Conservation (phyloP, 1,139 yeast species). For the Protomyces lactucae-debilis region DNA sequence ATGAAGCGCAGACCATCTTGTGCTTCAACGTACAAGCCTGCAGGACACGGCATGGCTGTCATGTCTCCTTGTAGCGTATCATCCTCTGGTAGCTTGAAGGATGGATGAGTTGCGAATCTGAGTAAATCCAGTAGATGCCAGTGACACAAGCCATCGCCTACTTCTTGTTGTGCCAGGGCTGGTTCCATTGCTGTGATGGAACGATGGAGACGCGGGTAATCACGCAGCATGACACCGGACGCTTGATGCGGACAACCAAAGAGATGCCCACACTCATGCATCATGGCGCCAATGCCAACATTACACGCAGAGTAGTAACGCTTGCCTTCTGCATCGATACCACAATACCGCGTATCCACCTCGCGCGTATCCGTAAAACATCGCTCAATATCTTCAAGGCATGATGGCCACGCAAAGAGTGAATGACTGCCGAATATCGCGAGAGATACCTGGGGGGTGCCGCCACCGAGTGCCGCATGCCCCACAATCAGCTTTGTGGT, state of each 20-base stretch:
- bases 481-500: slow-evolving; percentile 57
- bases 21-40: slow-evolving; percentile 51
- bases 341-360: slow-evolving; percentile 64
- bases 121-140: slow-evolving; percentile 82
- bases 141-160: slow-evolving; percentile 64
- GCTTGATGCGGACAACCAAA: slow-evolving; percentile 91
- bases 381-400: slow-evolving; percentile 63
- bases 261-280: slow-evolving; percentile 92
- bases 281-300: slow-evolving; percentile 83
- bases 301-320: slow-evolving; percentile 85
- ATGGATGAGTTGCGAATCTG: slow-evolving; percentile 74
- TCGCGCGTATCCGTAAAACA: slow-evolving; percentile 64
- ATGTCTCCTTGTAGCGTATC: slow-evolving; percentile 37
- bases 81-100: slow-evolving; percentile 59
- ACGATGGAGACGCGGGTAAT: slow-evolving; percentile 73
- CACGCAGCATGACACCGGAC: slow-evolving; percentile 84
- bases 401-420: slow-evolving; percentile 79
- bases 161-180: slow-evolving; percentile 55
- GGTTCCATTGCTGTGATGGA: slow-evolving; percentile 66
- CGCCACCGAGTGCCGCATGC: slow-evolving; percentile 96
- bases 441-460: slow-evolving; percentile 57
- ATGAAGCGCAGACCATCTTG: slow-evolving; percentile 66
- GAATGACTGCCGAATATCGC: slow-evolving; percentile 96
- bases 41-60: slow-evolving; percentile 33
- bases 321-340: slow-evolving; percentile 79